phyloP scores from a whole-genome alignment of 306 rosid genomes.

The Pterocarpus macrocarpus region DNA sequence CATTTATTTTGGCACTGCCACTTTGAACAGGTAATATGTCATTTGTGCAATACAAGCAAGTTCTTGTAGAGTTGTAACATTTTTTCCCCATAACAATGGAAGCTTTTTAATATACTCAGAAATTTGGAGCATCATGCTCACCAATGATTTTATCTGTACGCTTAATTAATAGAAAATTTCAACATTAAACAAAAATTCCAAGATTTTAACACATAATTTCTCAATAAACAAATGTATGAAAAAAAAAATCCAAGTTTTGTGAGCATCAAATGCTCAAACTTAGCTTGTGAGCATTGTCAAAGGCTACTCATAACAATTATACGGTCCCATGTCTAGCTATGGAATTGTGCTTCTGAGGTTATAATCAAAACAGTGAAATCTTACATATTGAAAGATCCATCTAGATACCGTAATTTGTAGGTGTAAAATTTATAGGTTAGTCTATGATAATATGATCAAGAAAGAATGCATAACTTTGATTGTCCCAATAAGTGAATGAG shows the following conservation, averaged over 20 bases:
- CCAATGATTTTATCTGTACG: not conserved
- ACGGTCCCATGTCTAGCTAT: not conserved
- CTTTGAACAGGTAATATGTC: not conserved
- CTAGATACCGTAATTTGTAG: not conserved
- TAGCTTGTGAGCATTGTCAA: too few relatives aligned
- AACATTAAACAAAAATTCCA: too few relatives aligned
- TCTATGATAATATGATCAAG: slow-evolving; percentile 1
- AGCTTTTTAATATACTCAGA: too few relatives aligned
- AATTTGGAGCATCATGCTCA: not conserved
- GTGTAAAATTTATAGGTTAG: slow-evolving; percentile 27
- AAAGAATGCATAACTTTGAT: not conserved
- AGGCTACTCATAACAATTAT: too few relatives aligned
- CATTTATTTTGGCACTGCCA: slow-evolving; percentile 10
- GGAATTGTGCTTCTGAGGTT: not conserved
- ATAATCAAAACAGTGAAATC: not conserved
- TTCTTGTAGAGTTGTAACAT: not conserved
- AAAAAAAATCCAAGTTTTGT: too few relatives aligned
- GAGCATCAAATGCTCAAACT: not conserved
- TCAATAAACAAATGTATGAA: too few relatives aligned
- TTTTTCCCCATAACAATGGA: not conserved
- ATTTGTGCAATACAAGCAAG: not conserved
- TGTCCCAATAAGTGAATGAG: not conserved
- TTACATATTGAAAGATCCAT: not conserved
- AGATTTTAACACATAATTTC: too few relatives aligned
- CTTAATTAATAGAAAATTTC: too few relatives aligned